Evolutionary conservation across 352 stramenopile species (phyloP).

Genomic region (Globisporangium carolinianum): DNA sequence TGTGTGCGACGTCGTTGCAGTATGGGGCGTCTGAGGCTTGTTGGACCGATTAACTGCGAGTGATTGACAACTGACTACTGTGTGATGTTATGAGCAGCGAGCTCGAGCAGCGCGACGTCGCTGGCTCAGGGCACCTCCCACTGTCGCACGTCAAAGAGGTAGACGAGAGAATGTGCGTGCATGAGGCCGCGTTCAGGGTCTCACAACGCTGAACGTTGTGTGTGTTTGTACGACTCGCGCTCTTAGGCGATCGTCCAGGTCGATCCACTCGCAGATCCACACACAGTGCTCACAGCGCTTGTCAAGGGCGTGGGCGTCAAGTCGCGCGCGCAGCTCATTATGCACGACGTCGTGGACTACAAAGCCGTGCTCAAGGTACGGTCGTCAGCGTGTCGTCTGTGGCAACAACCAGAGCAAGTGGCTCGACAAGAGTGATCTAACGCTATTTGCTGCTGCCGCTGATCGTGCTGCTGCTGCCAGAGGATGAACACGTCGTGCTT

Average conservation of each 20-base stretch:
- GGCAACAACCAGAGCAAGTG: background rate
- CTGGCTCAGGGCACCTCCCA: conserved; percentile 35
- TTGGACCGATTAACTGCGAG: background rate
- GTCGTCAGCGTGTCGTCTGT: conserved; percentile 1
- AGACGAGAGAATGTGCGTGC: background rate
- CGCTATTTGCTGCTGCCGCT: background rate
- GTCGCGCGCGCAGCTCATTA: conserved; percentile 27
- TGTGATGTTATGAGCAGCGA: conserved; percentile 22
- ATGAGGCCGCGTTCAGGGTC: background rate
- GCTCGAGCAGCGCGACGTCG: conserved; percentile 39
- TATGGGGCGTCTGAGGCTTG: too few relatives aligned
- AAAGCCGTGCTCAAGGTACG: conserved; percentile 41
- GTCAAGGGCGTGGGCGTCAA: conserved; percentile 38
- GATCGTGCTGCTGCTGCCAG: conserved; percentile 12
- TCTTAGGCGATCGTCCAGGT: conserved; percentile 33
- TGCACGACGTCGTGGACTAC: conserved; percentile 55
- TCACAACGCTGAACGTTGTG: background rate
- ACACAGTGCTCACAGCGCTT: conserved; percentile 22
- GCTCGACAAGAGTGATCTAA: background rate
- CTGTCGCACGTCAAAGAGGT: conserved; percentile 28
- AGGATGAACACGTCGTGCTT: conserved; percentile 60
- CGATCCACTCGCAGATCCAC: conserved; percentile 41
- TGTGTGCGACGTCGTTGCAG: background rate
- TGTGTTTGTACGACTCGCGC: background rate
- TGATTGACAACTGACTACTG: background rate